phyloP scores from a whole-genome alignment of 2,329 filamentous ascomycete genomes.

The Epichloe baconii region DNA sequence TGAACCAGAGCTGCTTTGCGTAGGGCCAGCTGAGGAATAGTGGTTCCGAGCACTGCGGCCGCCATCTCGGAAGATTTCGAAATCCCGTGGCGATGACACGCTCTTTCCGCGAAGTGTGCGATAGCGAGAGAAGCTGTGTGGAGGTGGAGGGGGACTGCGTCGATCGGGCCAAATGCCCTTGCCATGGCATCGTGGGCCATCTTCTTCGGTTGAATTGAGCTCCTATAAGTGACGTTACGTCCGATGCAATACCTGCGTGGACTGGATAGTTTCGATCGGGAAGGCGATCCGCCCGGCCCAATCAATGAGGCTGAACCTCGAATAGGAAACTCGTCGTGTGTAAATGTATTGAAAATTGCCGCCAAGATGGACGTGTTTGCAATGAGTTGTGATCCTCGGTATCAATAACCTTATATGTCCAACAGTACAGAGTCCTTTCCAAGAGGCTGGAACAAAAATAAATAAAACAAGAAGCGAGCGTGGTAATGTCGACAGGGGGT shows the following conservation, averaged over 20 bases:
- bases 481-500: not conserved
- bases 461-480: not conserved
- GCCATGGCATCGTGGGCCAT: constrained; percentile 5
- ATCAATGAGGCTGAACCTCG: not conserved
- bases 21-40: not conserved
- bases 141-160: constrained; percentile 11
- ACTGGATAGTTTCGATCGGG: not conserved
- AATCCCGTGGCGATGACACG: constrained; percentile 17
- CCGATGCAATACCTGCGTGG: not conserved
- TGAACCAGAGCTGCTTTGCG: not conserved
- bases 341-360: not conserved
- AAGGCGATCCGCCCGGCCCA: not conserved
- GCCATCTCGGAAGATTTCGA: constrained; percentile 18
- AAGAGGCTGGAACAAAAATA: not conserved
- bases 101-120: constrained; percentile 23
- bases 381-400: not conserved
- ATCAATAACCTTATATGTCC: no score
- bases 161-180: constrained; percentile 2
- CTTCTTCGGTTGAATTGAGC: not conserved
- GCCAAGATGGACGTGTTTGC: not conserved
- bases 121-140: constrained; percentile 17
- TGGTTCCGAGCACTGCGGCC: constrained; percentile 1
- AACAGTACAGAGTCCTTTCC: not conserved
- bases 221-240: not conserved
- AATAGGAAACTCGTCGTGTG: not conserved